Base-by-base conservation (phyloP, 2,329 filamentous ascomycete genomes). In the Talaromyces rugulosus region DNA sequence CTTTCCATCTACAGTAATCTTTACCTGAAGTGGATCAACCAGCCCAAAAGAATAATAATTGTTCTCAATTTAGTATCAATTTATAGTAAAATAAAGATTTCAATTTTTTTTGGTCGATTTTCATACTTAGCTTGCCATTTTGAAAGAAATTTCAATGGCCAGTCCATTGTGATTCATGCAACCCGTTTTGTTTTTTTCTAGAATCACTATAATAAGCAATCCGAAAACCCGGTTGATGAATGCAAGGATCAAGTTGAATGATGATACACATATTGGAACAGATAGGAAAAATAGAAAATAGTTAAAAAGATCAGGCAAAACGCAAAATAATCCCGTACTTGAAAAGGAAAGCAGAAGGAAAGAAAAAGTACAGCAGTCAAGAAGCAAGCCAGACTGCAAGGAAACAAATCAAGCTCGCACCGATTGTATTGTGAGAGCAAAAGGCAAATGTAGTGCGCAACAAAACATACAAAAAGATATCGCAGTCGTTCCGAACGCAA, bases 401-500 rank as follows among this genome's bases (percentile, higher is more conserved):
- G 11, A 47, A 4, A 47, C 12, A 47, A 47, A 18, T 47, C n/a
- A 27, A 27, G 44, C 44, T 47, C 44, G 44, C 18, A 27, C 44
- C 18, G 11, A 6, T 47, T 47, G 44, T 47, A 47, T 47, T 47
- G 44, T 27, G 44, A 47, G 44, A 47, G 44, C 44, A 47, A 27
- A 36, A 18, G 44, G 44, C 44, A 47, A 47, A 47, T 47, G 44
- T 47, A 47, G 44, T 47, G 23, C 44, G 44, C 44, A 47, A 47
- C 44, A 62, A 59, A 44, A 33, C 44, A 50, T 28, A 52, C 6
- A 59, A 47, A 56, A n/a, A 61, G 55, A 65, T 47, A 58, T 61
- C 58, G 61, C 61, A 65, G 57, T 58, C 59, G 58, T 59, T 63
- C 63, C 63, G 61, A 63, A 62, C 55, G 56, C 58, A 63, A 54